Evolutionary conservation across 768 basidiomycete species (phyloP), one percentile per base, ranked within the genome.

Genomic region (Lactarius quietus): DNA sequence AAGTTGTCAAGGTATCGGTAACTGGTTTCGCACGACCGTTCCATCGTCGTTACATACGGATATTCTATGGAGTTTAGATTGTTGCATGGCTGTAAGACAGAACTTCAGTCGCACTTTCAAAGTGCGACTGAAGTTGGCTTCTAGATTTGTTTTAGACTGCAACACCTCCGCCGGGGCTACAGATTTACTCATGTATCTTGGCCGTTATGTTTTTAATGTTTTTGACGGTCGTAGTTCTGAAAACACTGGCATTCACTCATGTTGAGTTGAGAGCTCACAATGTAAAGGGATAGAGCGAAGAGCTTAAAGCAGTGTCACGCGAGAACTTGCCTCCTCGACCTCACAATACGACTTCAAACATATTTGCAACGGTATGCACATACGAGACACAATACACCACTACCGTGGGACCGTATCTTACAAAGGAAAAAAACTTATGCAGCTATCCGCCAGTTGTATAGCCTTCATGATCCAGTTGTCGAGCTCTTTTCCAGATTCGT

Each of bases 41-140:
- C 26, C 20, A 52, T 45, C 17, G 20, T 39, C 26, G 35, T 20
- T 35, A 38, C 64, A 43, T 33, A 55, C 15, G 23, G 57, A 61
- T 15, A 8, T 18, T 15, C 2, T 52, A n/a, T 36, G 36, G n/a
- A 48, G n/a, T 26, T 41, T 61, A 87, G 78, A 72, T 86, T 39
- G 75, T 84, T 6, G 53, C 75, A 5, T 85, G 84, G 83, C 76
- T 78, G 1, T 75, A 89, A 65, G 84, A 91, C 69, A 69, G 78
- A 7, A 84, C 41, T 79, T 86, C 17, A 70, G 80, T 26, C 96
- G n/a, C n/a, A n/a, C n/a, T n/a, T n/a, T n/a, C n/a, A n/a, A n/a
- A n/a, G n/a, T n/a, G n/a, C n/a, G n/a, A n/a, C n/a, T n/a, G n/a
- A n/a, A n/a, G n/a, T n/a, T n/a, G 93, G 93, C 75, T 95, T 4